Conservation (phyloP, 1,139 yeast genomes). For the Barnettozyma hawaiiensis region DNA sequence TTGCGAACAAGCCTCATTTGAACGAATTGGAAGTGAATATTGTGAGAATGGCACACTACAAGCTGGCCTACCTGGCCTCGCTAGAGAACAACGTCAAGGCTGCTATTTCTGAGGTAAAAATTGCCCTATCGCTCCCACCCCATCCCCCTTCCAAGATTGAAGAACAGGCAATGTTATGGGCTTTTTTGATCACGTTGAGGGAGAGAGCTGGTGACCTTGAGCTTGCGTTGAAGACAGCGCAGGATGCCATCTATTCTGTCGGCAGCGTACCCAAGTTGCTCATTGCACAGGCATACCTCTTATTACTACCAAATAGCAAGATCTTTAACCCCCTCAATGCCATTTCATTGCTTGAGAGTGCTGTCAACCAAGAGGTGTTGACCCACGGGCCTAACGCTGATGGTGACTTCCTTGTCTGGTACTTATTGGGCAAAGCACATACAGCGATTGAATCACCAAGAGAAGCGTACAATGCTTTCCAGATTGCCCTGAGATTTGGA, state of each 20-base stretch:
- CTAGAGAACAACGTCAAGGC: constrained; percentile 45
- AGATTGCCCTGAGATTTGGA: constrained; percentile 50
- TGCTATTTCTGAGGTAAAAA: constrained; percentile 43
- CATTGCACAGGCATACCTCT: constrained; percentile 43
- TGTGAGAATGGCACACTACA: constrained; percentile 48
- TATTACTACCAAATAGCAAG: constrained; percentile 29
- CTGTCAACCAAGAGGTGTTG: constrained; percentile 30
- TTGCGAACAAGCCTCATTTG: constrained; percentile 31
- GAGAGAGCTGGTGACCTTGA: constrained; percentile 44
- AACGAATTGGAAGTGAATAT: constrained; percentile 36
- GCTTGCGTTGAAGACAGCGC: constrained; percentile 45
- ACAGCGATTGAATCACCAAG: constrained; percentile 42
- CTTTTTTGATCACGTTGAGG: constrained; percentile 45
- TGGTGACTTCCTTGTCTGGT: constrained; percentile 48
- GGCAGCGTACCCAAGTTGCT: constrained; percentile 42
- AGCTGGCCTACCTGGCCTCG: constrained; percentile 47
- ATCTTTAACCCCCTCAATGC: constrained; percentile 33
- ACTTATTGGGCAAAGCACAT: constrained; percentile 51
- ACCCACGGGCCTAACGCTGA: constrained; percentile 22
- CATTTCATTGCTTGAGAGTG: constrained; percentile 34
- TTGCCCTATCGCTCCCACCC: constrained; percentile 45
- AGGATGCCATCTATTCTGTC: constrained; percentile 40
- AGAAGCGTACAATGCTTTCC: constrained; percentile 52
- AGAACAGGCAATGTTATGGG: constrained; percentile 46
- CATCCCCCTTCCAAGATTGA: constrained; percentile 41